These are phyloP conservation scores for Coemansia umbellata DNA, from an alignment of 192 early-diverging fungal genomes.

Conservation along the genomic window DNA sequence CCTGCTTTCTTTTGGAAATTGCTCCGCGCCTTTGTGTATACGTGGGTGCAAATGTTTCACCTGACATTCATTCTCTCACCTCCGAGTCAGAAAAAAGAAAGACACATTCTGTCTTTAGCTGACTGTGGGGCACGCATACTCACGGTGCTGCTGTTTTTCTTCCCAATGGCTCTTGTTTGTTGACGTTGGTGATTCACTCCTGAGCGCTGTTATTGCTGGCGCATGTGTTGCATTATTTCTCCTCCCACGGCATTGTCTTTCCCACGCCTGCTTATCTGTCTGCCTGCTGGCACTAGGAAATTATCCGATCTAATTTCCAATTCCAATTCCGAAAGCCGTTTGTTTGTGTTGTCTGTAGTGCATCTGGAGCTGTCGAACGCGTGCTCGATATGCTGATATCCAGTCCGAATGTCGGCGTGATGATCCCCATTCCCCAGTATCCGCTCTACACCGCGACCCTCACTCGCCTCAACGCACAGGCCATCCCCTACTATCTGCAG, in stretches of 20 bases:
- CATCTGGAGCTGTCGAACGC: slow-evolving; percentile 89
- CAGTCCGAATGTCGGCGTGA: slow-evolving; percentile 79
- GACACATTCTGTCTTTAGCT: too few species aligned
- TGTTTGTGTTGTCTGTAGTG: slow-evolving; percentile 28
- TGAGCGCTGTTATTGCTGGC: too few species aligned
- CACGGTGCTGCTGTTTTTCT: too few species aligned
- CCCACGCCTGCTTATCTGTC: slow-evolving; percentile 2
- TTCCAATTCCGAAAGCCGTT: background rate
- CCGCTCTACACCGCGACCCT: slow-evolving; percentile 95
- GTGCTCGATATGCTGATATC: slow-evolving; percentile 84
- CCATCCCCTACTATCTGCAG: slow-evolving; percentile 90
- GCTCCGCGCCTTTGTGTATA: too few species aligned
- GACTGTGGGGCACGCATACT: too few species aligned
- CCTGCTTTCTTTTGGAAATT: too few species aligned
- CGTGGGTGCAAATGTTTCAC: too few species aligned
- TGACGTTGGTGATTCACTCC: too few species aligned
- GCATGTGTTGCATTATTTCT: too few species aligned
- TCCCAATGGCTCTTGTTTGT: too few species aligned
- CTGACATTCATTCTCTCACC: too few species aligned
- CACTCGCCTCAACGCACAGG: slow-evolving; percentile 75
- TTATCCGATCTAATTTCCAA: background rate
- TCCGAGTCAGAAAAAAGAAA: too few species aligned
- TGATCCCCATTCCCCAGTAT: slow-evolving; percentile 99
- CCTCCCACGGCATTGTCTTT: background rate
- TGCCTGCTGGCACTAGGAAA: slow-evolving; percentile 1